Percentiles rank a stretch among this genome's conserved stretches.
Conservation (phyloP, 148 eudicot species). For the Rhododendron mucronatum region DNA sequence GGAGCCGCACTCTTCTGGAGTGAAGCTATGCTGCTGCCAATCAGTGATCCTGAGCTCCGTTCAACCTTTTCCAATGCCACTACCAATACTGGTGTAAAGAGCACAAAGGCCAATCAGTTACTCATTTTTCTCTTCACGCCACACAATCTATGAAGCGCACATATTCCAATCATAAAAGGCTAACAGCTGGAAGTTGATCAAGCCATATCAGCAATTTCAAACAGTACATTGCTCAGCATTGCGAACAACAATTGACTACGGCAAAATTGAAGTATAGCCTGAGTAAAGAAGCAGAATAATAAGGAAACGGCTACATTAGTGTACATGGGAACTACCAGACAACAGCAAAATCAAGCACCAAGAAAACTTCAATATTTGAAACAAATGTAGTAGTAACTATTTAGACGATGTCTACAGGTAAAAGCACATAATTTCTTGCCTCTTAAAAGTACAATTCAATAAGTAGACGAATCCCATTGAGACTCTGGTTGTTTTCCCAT, state of each 20-base stretch:
- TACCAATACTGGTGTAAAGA: slow-evolving; percentile 55
- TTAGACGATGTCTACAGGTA: not conserved
- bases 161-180: not conserved
- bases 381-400: not conserved
- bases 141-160: not conserved
- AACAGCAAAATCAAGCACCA: not conserved
- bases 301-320: slow-evolving; percentile 1
- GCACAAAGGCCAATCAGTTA: slow-evolving; percentile 4
- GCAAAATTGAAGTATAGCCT: slow-evolving; percentile 72
- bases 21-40: too few species aligned
- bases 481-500: not conserved
- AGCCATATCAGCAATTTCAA: not conserved
- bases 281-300: slow-evolving; percentile 23
- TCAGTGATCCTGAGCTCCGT: too few species aligned
- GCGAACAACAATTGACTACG: not conserved
- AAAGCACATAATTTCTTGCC: not conserved
- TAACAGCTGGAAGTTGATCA: not conserved
- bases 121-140: not conserved
- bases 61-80: too few species aligned
- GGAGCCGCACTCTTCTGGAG: too few species aligned
- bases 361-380: not conserved
- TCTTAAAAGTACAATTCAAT: not conserved
- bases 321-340: not conserved
- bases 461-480: not conserved
- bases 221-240: not conserved